phyloP scores from a whole-genome alignment of 2,329 filamentous ascomycete genomes.

The Diplodia seriata region DNA sequence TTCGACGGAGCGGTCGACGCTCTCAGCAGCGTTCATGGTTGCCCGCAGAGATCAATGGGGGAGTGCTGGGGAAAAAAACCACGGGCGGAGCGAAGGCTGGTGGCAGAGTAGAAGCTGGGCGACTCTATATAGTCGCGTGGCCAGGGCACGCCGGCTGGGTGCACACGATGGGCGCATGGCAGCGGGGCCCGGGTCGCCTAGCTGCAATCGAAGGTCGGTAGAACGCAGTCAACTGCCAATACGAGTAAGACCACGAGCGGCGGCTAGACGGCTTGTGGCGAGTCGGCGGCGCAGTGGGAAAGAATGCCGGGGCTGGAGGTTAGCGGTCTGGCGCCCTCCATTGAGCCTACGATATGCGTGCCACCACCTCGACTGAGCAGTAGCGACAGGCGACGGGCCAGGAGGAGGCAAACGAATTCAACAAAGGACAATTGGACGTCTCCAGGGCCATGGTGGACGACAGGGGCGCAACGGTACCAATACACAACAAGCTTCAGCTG shows the following conservation, averaged over 20 bases:
- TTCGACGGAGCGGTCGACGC: constrained; percentile 43
- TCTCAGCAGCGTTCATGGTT: constrained; percentile 40
- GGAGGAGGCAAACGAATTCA: background rate
- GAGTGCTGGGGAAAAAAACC: background rate
- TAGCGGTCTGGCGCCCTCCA: constrained; percentile 7
- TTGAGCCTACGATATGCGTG: too few relatives aligned
- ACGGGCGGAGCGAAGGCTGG: background rate
- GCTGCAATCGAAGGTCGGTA: constrained; percentile 30
- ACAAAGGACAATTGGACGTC: background rate
- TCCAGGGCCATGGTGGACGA: too few relatives aligned
- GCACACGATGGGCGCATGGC: constrained; percentile 20
- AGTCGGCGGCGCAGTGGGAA: background rate
- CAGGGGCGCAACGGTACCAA: too few relatives aligned
- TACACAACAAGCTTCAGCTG: background rate
- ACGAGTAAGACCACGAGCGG: constrained; percentile 25
- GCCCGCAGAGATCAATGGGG: background rate
- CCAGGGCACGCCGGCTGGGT: background rate
- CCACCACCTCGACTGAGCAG: background rate
- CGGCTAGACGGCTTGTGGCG: constrained; percentile 1
- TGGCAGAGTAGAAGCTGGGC: background rate
- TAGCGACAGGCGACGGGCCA: background rate
- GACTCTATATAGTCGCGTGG: constrained; percentile 28
- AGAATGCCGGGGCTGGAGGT: background rate
- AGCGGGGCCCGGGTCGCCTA: background rate
- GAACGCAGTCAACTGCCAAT: constrained; percentile 33